A percentile compares a stretch with the other conserved stretches of the same genome.
These are phyloP conservation scores for Lipomyces anomalus DNA, from an alignment of 805 yeast species.

Conservation along the genomic window DNA sequence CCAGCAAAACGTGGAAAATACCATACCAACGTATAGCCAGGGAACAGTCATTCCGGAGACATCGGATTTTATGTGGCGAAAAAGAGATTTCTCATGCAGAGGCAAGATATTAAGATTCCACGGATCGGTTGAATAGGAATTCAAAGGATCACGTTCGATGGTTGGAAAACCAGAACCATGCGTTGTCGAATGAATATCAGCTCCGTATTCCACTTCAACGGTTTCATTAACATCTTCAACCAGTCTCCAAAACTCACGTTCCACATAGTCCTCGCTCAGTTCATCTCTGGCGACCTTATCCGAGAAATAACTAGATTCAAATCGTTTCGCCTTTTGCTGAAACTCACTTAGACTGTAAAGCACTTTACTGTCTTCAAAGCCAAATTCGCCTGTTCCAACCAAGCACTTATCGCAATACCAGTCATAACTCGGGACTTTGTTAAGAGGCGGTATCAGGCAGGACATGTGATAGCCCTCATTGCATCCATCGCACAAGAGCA, in stretches of 20 bases:
- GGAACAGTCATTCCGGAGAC: constrained; percentile 92
- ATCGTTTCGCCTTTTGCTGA: constrained; percentile 47
- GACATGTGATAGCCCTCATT: constrained; percentile 59
- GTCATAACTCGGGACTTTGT: constrained; percentile 47
- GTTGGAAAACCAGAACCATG: constrained; percentile 38
- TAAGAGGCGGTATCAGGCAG: constrained; percentile 58
- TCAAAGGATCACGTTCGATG: constrained; percentile 28
- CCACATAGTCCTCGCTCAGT: constrained; percentile 26
- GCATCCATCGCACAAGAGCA: constrained; percentile 61
- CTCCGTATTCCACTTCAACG: constrained; percentile 38
- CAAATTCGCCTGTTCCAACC: constrained; percentile 82
- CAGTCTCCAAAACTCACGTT: constrained; percentile 35
- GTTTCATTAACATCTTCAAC: constrained; percentile 30
- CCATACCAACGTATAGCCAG: constrained; percentile 88
- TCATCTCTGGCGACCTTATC: background rate
- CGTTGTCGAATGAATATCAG: constrained; percentile 35
- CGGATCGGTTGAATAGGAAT: constrained; percentile 32
- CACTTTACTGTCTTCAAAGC: constrained; percentile 65
- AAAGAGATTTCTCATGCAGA: constrained; percentile 32
- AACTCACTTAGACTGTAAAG: constrained; percentile 61
- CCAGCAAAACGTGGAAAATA: constrained; percentile 93
- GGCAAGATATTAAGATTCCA: constrained; percentile 39
- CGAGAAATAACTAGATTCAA: constrained; percentile 41
- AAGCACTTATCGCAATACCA: constrained; percentile 85
- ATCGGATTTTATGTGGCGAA: constrained; percentile 31